Conservation (phyloP, 2,329 filamentous ascomycete species). For the Bipolaris sorokiniana region DNA sequence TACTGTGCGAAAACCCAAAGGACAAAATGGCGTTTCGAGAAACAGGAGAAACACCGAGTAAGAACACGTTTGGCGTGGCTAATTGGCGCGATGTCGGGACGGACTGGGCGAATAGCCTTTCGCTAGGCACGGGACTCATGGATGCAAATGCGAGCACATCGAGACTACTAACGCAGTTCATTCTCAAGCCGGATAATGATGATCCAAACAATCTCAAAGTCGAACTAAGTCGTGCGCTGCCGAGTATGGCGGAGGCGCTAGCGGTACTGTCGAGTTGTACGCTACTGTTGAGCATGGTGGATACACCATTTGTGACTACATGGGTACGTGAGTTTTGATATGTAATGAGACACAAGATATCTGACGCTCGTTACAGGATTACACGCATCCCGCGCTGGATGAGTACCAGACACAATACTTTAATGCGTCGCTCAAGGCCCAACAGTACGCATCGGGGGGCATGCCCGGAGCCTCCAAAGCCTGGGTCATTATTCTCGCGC, state of each 20-base stretch:
- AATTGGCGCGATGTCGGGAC: slow-evolving; percentile 55
- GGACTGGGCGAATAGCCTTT: slow-evolving; percentile 53
- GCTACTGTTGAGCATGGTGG: slow-evolving; percentile 64
- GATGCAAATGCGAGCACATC: slow-evolving; percentile 54
- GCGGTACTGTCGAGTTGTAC: slow-evolving; percentile 73
- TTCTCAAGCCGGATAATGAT: slow-evolving; percentile 38
- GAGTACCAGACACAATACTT: slow-evolving; percentile 64
- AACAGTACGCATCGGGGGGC: slow-evolving; percentile 74
- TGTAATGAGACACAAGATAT: not conserved
- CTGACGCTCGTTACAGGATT: slow-evolving; percentile 47
- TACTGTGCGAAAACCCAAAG: slow-evolving; percentile 64
- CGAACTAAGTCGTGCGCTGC: slow-evolving; percentile 59
- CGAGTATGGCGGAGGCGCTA: slow-evolving; percentile 75
- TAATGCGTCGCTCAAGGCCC: slow-evolving; percentile 66
- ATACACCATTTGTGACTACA: slow-evolving; percentile 65
- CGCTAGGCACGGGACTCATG: slow-evolving; percentile 52
- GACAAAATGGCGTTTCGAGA: slow-evolving; percentile 64
- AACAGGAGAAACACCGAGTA: slow-evolving; percentile 56
- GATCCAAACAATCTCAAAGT: slow-evolving; percentile 26
- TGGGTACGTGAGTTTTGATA: slow-evolving; percentile 40
- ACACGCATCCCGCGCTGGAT: slow-evolving; percentile 47
- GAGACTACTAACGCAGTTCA: slow-evolving; percentile 53
- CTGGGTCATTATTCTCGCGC: slow-evolving; percentile 70
- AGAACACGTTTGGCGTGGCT: slow-evolving; percentile 56
- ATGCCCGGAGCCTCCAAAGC: slow-evolving; percentile 64